Base-by-base conservation (phyloP, 495 filamentous ascomycete genomes). In the Talaromyces borbonicus region DNA sequence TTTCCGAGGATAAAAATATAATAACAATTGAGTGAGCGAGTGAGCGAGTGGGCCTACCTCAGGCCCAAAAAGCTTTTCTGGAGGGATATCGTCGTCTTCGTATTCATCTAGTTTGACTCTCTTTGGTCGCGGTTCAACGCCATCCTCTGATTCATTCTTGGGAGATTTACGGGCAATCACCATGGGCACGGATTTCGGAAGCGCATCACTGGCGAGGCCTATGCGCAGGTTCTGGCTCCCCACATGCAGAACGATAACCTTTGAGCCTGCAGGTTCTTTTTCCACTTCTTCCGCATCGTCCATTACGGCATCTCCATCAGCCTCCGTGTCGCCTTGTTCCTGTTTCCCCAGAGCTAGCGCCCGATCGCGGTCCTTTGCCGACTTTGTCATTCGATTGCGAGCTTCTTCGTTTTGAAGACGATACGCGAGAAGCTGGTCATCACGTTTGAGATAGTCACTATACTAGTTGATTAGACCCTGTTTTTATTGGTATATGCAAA, bases 191-290 rank as follows among this genome's bases (percentile, higher is more conserved):
- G 85, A 90, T 64, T 90, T 95, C 0, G 92, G 92, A 25, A 98
- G 63, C 16, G 90, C 92, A 69, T 98, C 92, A 56, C 85, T 96
- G 4, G 90, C 86, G 38, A 96, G 73, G 0, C 92, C 92, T 50
- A 98, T 87, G 25, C 92, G 75, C 44, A 97, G 62, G 48, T 97
- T 97, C 66, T 98, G 92, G 57, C 89, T 95, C n/a, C 92, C 92
- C n/a, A 90, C 77, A 59, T 98, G 92, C 46, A 98, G 86, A 26
- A 97, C 84, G 57, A 98, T 90, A 44, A 95, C 83, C 60, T 93
- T 96, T 8, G 89, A 90, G 29, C 87, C 87, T 48, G 77, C 62
- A n/a, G 73, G 62, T 49, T 84, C 77, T 36, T 79, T 71, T 6
- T 75, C 71, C 4, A 77, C 71, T 11, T 73, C 74, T 20, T 65